Evolutionary conservation across 306 rosid species (phyloP), one percentile per base, ranked within the genome.

Genomic region (Lupinus albus): DNA sequence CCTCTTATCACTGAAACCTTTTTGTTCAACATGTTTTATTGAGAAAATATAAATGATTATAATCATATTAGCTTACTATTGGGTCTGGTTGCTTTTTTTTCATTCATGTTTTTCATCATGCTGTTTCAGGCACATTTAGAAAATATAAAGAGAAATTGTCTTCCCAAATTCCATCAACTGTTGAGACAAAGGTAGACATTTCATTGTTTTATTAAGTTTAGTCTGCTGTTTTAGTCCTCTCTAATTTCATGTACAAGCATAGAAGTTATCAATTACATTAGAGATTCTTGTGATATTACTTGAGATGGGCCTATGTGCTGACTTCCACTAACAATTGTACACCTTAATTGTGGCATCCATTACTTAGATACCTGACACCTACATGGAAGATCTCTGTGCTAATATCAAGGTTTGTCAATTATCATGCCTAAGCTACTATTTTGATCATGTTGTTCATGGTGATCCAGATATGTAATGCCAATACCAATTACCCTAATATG

Each of bases 111-210:
- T 35, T 17, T 44, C 7, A 30, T 35, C 56, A 75, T 67, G 56
- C 47, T 72, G 15, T 69, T 67, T 62, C 83, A 93, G 97, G 91
- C 5, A 93, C 95, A 71, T 89, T 70, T 52, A 85, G 84, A 80
- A 88, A 86, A 79, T 93, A 81, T 50, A 93, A 82, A 82, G 97
- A 85, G 69, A 93, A 79, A 80, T 17, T 93, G 69, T 68, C 78
- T 33, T 71, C 91, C 57, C 86, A 70, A 68, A 84, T 47, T 71
- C 84, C 89, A 30, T 78, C 94, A 42, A 72, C 86, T 33, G 52
- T 38, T 42, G 98, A 78, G 67, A 71, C 79, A 32, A 86, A 89
- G 78, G 96, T 89, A 75, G 75, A 79, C 65, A 30, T 76, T 44
- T 25, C 17, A 53, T 41, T 44, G 9, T 7, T 68, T 17, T 76